These are phyloP conservation scores for Aspergillus sp. DNA, from an alignment of 2,329 filamentous ascomycete genomes.

Conservation along the genomic window DNA sequence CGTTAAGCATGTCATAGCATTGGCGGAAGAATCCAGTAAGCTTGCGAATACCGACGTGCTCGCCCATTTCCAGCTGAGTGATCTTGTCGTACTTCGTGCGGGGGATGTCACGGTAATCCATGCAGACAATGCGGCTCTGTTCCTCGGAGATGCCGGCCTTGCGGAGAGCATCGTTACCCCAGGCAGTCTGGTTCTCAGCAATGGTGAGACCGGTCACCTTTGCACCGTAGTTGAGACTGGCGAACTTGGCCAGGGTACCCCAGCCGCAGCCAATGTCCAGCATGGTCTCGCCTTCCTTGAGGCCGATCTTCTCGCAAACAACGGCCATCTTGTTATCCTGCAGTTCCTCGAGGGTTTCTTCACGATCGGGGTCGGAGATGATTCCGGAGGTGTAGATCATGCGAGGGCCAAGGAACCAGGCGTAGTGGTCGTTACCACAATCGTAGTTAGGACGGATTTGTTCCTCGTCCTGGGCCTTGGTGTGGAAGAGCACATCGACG, in stretches of 20 bases:
- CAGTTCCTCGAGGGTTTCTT: slow-evolving; percentile 37
- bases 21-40: slow-evolving; percentile 74
- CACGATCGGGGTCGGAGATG: slow-evolving; percentile 29
- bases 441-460: slow-evolving; percentile 37
- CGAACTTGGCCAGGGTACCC: slow-evolving; percentile 85
- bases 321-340: slow-evolving; percentile 88
- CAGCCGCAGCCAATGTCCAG: slow-evolving; percentile 91
- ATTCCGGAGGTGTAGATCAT: slow-evolving; percentile 40
- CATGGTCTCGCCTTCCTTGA: slow-evolving; percentile 73
- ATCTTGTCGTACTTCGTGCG: slow-evolving; percentile 82
- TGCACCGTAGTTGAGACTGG: slow-evolving; percentile 79
- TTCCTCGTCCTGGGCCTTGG: slow-evolving; percentile 34
- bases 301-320: slow-evolving; percentile 84
- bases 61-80: slow-evolving; percentile 89
- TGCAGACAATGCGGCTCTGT: slow-evolving; percentile 83
- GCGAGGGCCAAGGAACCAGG: slow-evolving; percentile 38
- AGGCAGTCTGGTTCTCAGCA: slow-evolving; percentile 84
- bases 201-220: slow-evolving; percentile 71
- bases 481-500: slow-evolving; percentile 31
- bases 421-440: slow-evolving; percentile 36
- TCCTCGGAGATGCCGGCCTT: slow-evolving; percentile 73
- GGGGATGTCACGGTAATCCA: slow-evolving; percentile 89
- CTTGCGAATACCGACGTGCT: slow-evolving; percentile 87
- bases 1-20: slow-evolving; percentile 84
- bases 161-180: slow-evolving; percentile 81